phyloP scores from a whole-genome alignment of 768 basidiomycete genomes.

The Auricularia sp. region DNA sequence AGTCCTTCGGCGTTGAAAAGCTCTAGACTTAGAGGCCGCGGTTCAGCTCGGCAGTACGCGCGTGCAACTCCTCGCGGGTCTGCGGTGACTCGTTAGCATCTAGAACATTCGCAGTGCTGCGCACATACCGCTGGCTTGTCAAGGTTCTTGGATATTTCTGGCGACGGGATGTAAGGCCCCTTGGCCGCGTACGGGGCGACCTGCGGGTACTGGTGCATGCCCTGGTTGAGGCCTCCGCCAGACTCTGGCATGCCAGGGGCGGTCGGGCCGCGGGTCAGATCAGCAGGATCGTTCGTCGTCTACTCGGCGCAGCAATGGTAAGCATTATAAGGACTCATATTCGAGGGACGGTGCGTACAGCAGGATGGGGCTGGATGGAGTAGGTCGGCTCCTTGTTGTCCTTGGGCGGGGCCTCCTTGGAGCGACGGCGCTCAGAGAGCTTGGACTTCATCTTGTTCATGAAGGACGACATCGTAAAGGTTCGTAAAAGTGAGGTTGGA shows the following conservation, averaged over 20 bases:
- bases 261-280: neutral
- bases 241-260: neutral
- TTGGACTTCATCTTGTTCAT: conserved; percentile 2
- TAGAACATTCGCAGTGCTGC: neutral
- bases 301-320: neutral
- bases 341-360: neutral
- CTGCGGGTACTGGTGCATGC: neutral
- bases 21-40: neutral
- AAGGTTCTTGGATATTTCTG: neutral
- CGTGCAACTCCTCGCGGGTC: conserved; percentile 1
- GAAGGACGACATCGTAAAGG: neutral
- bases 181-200: neutral
- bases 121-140: neutral
- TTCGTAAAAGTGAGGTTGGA: neutral
- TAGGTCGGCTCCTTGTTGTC: neutral
- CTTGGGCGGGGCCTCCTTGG: neutral
- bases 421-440: neutral
- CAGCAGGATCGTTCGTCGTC: neutral
- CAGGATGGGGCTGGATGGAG: conserved; percentile 1
- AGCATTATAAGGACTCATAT: neutral
- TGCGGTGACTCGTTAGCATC: neutral
- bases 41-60: neutral
- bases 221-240: neutral
- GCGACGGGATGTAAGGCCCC: neutral
- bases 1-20: neutral